Base-by-base conservation (phyloP, 2,329 filamentous ascomycete species). In the Raffaelea arxii region DNA sequence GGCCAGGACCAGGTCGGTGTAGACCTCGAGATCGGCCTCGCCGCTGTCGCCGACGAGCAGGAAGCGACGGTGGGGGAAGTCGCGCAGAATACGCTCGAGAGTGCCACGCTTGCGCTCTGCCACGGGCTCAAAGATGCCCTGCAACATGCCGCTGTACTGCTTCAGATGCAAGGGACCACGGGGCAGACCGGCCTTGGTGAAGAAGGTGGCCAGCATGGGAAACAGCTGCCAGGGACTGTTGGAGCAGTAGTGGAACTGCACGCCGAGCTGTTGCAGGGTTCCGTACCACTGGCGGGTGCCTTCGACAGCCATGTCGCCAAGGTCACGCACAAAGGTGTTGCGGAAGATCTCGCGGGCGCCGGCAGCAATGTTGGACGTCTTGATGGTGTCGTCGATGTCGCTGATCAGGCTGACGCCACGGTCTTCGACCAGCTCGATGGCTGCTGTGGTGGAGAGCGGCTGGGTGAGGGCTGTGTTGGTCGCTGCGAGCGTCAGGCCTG, bases 171-270 rank as follows among this genome's bases (percentile, higher is more conserved):
- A 86, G 0, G 91, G 96, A 0, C 92, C 94, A 1, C 78, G 78
- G 0, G 92, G 92, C 1, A 98, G 68, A 2, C 85, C 85, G 6
- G 86, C 85, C 36, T 84, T 66, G 53, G 82, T 80, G 62, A 97
- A 94, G 61, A 85, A 98, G 45, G 78, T 87, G 5, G 86, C 84
- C 11, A 98, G 69, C 3, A 97, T 80, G 0, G 92, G 92, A 56
- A 87, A 98, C 6, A 98, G 74, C 62, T 98, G 94, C 94, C 94
- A 98, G 1, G 92, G 92, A 43, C 91, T 94, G 64, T 98, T 98
- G n/a, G 92, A 98, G 53, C 95, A 94, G 62, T 98, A 98, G 61
- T 98, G 94, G 44, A 98, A 76, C 56, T 82, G 79, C 22, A 97
- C 91, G 18, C 90, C 89, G 67, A 91, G 79, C 19, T 80, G 72